phyloP scores from a whole-genome alignment of 2,329 filamentous ascomycete genomes.

The Alternaria brassicae region DNA sequence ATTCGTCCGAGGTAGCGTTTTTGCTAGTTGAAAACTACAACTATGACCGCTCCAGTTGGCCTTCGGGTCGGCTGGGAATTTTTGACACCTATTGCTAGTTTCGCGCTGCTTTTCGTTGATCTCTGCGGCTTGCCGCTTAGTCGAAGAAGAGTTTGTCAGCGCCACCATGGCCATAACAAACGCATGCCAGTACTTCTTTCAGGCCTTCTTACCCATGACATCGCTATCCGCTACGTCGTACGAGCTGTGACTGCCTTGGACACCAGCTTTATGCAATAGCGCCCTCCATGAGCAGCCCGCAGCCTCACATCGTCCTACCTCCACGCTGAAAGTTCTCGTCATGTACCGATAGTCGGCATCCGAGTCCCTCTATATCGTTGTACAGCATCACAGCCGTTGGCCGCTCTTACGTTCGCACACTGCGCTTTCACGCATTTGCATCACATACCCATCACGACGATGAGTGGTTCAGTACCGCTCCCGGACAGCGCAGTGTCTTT shows the following conservation, averaged over 20 bases:
- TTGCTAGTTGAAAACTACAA: constrained; percentile 91
- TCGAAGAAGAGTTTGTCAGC: constrained; percentile 39
- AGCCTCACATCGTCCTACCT: background rate
- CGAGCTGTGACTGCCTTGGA: background rate
- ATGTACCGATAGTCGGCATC: background rate
- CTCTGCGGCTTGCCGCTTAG: constrained; percentile 31
- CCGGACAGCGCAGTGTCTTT: background rate
- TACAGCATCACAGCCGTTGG: background rate
- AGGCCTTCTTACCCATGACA: background rate
- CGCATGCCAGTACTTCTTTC: no score
- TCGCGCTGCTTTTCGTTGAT: constrained; percentile 41
- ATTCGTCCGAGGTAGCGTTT: constrained; percentile 86
- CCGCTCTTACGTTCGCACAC: background rate
- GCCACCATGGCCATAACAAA: background rate
- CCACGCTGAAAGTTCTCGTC: background rate
- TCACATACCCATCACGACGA: background rate
- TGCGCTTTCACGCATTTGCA: background rate
- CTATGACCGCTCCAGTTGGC: constrained; percentile 76
- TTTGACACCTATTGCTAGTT: constrained; percentile 64
- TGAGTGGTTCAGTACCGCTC: background rate
- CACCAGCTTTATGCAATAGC: background rate
- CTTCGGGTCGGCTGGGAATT: constrained; percentile 77
- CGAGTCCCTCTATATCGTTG: background rate
- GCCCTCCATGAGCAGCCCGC: background rate
- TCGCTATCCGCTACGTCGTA: background rate